Evolutionary conservation across 208 protist species (phyloP).

Genomic region (Wallacemonas sp.): DNA sequence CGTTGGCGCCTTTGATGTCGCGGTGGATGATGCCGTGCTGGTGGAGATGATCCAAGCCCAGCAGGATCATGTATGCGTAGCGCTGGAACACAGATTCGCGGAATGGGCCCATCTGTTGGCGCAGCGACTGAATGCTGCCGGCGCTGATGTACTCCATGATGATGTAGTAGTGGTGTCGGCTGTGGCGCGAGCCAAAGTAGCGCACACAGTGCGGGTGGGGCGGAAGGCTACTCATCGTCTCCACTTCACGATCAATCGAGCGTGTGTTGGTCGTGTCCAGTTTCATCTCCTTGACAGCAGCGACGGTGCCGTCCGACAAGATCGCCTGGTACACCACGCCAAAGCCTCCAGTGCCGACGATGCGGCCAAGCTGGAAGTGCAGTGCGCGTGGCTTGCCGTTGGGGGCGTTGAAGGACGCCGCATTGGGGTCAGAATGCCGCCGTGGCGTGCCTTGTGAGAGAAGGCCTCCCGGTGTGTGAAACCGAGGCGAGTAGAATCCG

Average conservation of each 20-base stretch:
- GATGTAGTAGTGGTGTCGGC: conserved; percentile 69
- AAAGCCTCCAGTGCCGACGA: conserved; percentile 69
- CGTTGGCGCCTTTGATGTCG: conserved; percentile 92
- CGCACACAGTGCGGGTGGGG: conserved; percentile 75
- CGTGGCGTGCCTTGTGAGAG: neutral
- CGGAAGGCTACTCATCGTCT: conserved; percentile 62
- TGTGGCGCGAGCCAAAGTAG: conserved; percentile 71
- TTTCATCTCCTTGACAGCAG: conserved; percentile 76
- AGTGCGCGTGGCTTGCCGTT: conserved; percentile 25
- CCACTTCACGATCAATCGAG: conserved; percentile 68
- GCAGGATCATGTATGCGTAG: conserved; percentile 72
- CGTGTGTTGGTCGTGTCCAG: conserved; percentile 49
- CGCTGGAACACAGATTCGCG: conserved; percentile 68
- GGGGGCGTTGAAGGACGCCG: conserved; percentile 8
- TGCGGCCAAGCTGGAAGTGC: conserved; percentile 55
- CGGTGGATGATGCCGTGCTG: conserved; percentile 79
- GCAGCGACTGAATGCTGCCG: conserved; percentile 73
- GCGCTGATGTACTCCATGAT: conserved; percentile 88
- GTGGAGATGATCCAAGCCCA: conserved; percentile 76
- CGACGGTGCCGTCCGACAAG: conserved; percentile 58
- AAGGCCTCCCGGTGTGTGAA: conserved; percentile 2
- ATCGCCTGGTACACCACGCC: conserved; percentile 76
- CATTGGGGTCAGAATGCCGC: neutral
- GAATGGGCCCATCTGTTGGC: conserved; percentile 54
- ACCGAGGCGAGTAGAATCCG: conserved; percentile 1